phyloP scores from a whole-genome alignment of 345 rosid species.

The Camelina hispida region DNA sequence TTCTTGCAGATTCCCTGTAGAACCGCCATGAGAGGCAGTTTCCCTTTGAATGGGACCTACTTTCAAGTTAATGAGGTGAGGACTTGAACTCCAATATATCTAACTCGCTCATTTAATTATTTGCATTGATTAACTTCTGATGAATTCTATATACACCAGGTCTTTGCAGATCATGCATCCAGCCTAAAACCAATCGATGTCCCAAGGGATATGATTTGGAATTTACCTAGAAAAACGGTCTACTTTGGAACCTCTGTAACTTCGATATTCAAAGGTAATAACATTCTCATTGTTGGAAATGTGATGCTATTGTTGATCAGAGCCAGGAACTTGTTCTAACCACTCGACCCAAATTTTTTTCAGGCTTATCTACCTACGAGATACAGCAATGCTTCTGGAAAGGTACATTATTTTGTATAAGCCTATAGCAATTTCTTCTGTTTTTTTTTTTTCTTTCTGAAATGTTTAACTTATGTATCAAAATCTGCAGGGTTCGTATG shows the following conservation, averaged over 20 bases:
- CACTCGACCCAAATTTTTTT: slow-evolving; percentile 14
- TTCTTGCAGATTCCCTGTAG: slow-evolving; percentile 82
- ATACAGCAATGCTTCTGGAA: slow-evolving; percentile 96
- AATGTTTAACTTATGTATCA: not conserved
- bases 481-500: slow-evolving; percentile 79
- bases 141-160: slow-evolving; percentile 47
- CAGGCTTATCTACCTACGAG: slow-evolving; percentile 80
- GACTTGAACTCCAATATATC: not conserved
- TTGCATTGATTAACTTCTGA: not conserved
- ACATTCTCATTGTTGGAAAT: slow-evolving; percentile 2
- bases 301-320: slow-evolving; percentile 10
- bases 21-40: slow-evolving; percentile 96
- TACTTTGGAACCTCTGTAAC: slow-evolving; percentile 93
- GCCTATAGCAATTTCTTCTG: not conserved
- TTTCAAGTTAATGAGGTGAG: slow-evolving; percentile 96
- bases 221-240: slow-evolving; percentile 70
- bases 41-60: slow-evolving; percentile 96
- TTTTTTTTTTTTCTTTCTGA: not conserved
- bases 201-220: slow-evolving; percentile 83
- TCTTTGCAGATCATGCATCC: slow-evolving; percentile 93
- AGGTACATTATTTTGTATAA: slow-evolving; percentile 52
- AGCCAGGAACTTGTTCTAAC: not conserved
- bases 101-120: not conserved
- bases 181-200: slow-evolving; percentile 78
- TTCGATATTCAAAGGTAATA: slow-evolving; percentile 83